These are phyloP conservation scores for Pseudogymnoascus sp. DNA, from an alignment of 2,329 filamentous ascomycete species.

Conservation along the genomic window DNA sequence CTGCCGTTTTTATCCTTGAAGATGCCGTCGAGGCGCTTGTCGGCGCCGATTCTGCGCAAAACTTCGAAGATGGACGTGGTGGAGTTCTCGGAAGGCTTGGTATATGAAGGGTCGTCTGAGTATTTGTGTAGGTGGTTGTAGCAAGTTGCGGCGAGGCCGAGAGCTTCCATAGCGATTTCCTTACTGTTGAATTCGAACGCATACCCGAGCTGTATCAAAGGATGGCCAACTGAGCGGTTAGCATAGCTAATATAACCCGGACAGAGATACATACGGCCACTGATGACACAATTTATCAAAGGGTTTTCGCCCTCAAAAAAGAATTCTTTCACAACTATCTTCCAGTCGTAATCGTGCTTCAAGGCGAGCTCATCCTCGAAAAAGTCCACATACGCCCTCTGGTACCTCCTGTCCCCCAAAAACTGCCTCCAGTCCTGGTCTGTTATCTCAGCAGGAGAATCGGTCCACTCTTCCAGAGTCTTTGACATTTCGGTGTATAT, in stretches of 20 bases:
- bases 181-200: constrained; percentile 81
- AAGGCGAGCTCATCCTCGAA: constrained; percentile 84
- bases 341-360: constrained; percentile 71
- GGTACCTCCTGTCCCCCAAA: constrained; percentile 70
- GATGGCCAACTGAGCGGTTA: constrained; percentile 61
- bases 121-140: constrained; percentile 57
- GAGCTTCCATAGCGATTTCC: constrained; percentile 81
- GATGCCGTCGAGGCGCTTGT: constrained; percentile 61
- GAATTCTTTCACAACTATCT: constrained; percentile 64
- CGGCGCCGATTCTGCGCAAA: constrained; percentile 57
- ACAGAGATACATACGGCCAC: constrained; percentile 56
- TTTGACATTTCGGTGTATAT: constrained; percentile 73
- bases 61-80: constrained; percentile 61
- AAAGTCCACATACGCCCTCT: constrained; percentile 87
- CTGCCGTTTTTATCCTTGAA: constrained; percentile 49
- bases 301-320: constrained; percentile 68
- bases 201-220: constrained; percentile 91
- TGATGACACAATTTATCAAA: constrained; percentile 70
- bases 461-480: constrained; percentile 68
- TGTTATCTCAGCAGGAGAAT: constrained; percentile 77
- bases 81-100: constrained; percentile 51
- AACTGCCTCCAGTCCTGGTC: constrained; percentile 81
- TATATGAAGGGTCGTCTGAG: constrained; percentile 65
- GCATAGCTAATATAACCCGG: constrained; percentile 23
- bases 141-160: constrained; percentile 56